Percentiles rank a stretch among this genome's conserved stretches.
Conservation (phyloP, 2,329 filamentous ascomycete species). For the Sporothrix brasiliensis region DNA sequence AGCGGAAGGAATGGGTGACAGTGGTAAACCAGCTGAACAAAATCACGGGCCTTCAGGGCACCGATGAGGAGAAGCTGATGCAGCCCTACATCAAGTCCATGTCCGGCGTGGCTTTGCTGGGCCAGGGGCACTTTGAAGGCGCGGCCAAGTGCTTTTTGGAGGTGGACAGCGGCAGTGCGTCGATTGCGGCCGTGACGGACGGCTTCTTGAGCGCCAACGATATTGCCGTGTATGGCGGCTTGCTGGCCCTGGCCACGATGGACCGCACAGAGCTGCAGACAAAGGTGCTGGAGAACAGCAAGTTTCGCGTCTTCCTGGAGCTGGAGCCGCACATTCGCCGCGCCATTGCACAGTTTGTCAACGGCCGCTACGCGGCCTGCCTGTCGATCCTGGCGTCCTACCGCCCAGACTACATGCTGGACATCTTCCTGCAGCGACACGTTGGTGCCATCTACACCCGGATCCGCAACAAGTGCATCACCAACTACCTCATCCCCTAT, state of each 20-base stretch:
- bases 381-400: slow-evolving; percentile 80
- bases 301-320: slow-evolving; percentile 86
- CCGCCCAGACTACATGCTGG: slow-evolving; percentile 83
- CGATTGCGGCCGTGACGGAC: slow-evolving; percentile 64
- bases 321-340: slow-evolving; percentile 92
- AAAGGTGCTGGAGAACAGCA: slow-evolving; percentile 74
- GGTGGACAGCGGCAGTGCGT: slow-evolving; percentile 53
- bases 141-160: slow-evolving; percentile 74
- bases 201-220: slow-evolving; percentile 77
- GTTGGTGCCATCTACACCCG: slow-evolving; percentile 68
- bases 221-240: slow-evolving; percentile 85
- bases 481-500: slow-evolving; percentile 90
- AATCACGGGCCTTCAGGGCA: slow-evolving; percentile 55
- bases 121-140: slow-evolving; percentile 54
- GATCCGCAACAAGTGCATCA: slow-evolving; percentile 88
- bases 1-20: slow-evolving; percentile 75
- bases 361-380: slow-evolving; percentile 84
- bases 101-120: slow-evolving; percentile 55
- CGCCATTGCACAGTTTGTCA: slow-evolving; percentile 85
- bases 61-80: slow-evolving; percentile 52
- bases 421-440: slow-evolving; percentile 80
- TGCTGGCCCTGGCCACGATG: slow-evolving; percentile 90
- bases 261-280: slow-evolving; percentile 73
- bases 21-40: slow-evolving; percentile 66
- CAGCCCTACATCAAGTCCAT: slow-evolving; percentile 57